These are phyloP conservation scores for Erythrobasidium yunnanense DNA, from an alignment of 768 basidiomycete species.

Conservation along the genomic window DNA sequence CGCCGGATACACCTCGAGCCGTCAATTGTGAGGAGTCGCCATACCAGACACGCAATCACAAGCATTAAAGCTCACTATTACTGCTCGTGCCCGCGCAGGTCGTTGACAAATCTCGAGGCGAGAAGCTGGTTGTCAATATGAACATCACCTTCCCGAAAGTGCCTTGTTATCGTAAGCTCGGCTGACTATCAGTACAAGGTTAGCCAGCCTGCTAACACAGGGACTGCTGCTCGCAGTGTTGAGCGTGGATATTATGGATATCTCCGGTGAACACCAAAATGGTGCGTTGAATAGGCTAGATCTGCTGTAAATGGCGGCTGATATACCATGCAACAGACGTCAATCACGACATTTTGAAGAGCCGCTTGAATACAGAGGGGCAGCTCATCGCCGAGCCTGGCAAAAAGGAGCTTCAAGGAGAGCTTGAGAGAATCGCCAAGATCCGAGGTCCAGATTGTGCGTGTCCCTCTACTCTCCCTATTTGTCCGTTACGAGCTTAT, in stretches of 20 bases:
- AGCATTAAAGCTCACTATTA: not conserved
- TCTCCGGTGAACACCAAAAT: slow-evolving; percentile 85
- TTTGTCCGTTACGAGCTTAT: too few relatives aligned
- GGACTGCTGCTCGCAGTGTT: too few relatives aligned
- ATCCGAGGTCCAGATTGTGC: slow-evolving; percentile 46
- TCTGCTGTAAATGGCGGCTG: too few relatives aligned
- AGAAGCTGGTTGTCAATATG: slow-evolving; percentile 80
- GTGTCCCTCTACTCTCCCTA: not conserved
- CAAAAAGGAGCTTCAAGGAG: slow-evolving; percentile 60
- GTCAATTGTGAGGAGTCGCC: slow-evolving; percentile 50
- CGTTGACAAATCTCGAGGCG: slow-evolving; percentile 88
- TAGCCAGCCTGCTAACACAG: too few relatives aligned
- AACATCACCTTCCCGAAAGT: slow-evolving; percentile 93
- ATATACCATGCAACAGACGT: slow-evolving; percentile 49
- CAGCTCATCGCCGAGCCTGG: slow-evolving; percentile 44
- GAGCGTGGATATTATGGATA: slow-evolving; percentile 94
- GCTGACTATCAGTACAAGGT: too few relatives aligned
- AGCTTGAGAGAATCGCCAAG: slow-evolving; percentile 65
- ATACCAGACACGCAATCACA: not conserved
- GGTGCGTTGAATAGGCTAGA: slow-evolving; percentile 40
- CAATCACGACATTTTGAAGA: slow-evolving; percentile 77
- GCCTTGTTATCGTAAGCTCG: slow-evolving; percentile 80
- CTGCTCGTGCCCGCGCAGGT: slow-evolving; percentile 38
- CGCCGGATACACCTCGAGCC: slow-evolving; percentile 54
- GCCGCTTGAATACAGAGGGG: slow-evolving; percentile 58